Evolutionary conservation across 441 rosid species (phyloP).

Genomic region (Gossypium lobatum): DNA sequence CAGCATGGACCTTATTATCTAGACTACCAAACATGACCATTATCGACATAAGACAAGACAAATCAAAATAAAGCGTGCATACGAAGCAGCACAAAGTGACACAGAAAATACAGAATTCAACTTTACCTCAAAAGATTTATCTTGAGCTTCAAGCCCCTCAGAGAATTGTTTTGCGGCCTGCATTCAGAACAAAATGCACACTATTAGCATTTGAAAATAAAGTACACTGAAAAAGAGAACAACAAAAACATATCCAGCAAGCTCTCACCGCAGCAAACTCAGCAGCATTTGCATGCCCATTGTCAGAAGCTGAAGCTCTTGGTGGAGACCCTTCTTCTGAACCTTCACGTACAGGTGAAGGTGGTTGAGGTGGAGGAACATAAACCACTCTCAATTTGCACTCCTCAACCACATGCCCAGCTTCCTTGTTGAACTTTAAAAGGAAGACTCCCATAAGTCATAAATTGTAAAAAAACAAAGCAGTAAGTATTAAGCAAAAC

Average conservation of each 20-base stretch:
- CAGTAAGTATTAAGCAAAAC: not conserved
- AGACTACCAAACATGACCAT: not conserved
- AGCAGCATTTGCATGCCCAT: conserved; percentile 44
- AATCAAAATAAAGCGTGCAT: not conserved
- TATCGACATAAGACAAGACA: not conserved
- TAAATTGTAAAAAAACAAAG: not conserved
- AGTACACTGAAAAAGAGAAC: not conserved
- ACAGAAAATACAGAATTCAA: not conserved
- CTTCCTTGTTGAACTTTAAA: conserved; percentile 60
- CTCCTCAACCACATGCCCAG: conserved; percentile 64
- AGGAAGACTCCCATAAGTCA: not conserved
- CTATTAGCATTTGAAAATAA: conserved; percentile 5
- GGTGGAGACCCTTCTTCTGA: conserved; percentile 81
- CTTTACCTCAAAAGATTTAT: conserved; percentile 51
- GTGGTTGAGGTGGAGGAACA: conserved; percentile 66
- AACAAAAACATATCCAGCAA: not conserved
- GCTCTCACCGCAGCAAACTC: conserved; percentile 48
- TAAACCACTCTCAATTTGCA: conserved; percentile 65
- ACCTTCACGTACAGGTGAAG: conserved; percentile 75
- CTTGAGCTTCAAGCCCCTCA: conserved; percentile 41
- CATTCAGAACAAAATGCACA: conserved; percentile 17
- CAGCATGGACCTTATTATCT: not conserved
- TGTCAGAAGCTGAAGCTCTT: conserved; percentile 50
- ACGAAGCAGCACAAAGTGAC: not conserved
- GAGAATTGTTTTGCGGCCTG: conserved; percentile 42